Conservation (phyloP, 441 rosid genomes). For the Populus hybrid region DNA sequence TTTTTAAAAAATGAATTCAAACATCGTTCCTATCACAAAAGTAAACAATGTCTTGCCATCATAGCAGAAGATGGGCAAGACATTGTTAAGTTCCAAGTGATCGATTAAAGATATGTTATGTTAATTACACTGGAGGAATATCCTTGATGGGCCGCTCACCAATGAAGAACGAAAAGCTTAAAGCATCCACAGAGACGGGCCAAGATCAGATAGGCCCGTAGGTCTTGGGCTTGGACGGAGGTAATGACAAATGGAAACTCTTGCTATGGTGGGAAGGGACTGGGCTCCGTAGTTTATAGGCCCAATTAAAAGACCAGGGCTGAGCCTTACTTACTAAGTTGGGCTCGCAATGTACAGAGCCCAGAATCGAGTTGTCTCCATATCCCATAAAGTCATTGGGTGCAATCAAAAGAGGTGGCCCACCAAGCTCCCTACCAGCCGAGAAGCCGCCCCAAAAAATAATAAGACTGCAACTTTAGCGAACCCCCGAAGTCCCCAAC, state of each 20-base stretch:
- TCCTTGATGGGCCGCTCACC: neutral
- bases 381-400: neutral
- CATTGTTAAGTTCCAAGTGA: too few relatives aligned
- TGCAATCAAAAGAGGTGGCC: slow-evolving; percentile 4
- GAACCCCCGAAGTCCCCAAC: slow-evolving; percentile 1
- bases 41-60: too few relatives aligned
- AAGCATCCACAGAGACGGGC: neutral
- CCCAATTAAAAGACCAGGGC: too few relatives aligned
- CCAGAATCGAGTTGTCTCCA: neutral
- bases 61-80: too few relatives aligned
- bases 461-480: neutral
- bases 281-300: too few relatives aligned
- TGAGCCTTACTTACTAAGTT: neutral
- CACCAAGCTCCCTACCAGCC: slow-evolving; percentile 9
- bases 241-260: too few relatives aligned
- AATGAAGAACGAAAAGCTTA: neutral
- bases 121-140: too few relatives aligned
- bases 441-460: slow-evolving; percentile 2
- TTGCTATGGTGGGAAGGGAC: too few relatives aligned
- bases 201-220: too few relatives aligned
- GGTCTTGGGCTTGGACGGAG: neutral
- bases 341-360: neutral
- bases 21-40: too few relatives aligned
- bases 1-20: too few relatives aligned
- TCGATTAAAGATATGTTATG: too few relatives aligned